phyloP scores from a whole-genome alignment of 148 eudicot species.

The Dysphania ambrosioides region DNA sequence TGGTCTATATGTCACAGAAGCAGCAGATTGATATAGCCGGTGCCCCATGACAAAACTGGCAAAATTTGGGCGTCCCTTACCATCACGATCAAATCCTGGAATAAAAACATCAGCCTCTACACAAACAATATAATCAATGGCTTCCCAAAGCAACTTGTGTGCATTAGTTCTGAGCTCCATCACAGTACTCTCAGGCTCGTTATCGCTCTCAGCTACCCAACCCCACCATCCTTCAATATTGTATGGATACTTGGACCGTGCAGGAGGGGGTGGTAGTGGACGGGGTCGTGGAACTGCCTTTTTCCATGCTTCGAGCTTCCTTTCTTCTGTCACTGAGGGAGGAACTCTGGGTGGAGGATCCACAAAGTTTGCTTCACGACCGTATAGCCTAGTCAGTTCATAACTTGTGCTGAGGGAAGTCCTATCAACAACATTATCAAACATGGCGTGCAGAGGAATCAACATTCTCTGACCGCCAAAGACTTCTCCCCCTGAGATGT shows the following conservation, averaged over 20 bases:
- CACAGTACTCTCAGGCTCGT: slow-evolving; percentile 91
- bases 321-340: slow-evolving; percentile 43
- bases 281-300: slow-evolving; percentile 78
- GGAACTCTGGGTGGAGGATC: slow-evolving; percentile 39
- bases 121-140: slow-evolving; percentile 68
- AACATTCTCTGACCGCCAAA: slow-evolving; percentile 84
- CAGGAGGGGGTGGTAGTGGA: slow-evolving; percentile 90
- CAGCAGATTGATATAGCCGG: slow-evolving; percentile 68
- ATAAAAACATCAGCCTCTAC: slow-evolving; percentile 86
- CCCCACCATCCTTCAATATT: slow-evolving; percentile 99
- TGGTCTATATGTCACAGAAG: slow-evolving; percentile 58
- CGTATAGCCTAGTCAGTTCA: slow-evolving; percentile 65
- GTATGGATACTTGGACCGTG: slow-evolving; percentile 62
- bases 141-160: slow-evolving; percentile 92
- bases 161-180: slow-evolving; percentile 88
- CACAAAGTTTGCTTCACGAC: slow-evolving; percentile 60
- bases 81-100: slow-evolving; percentile 88
- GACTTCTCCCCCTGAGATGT: slow-evolving; percentile 83
- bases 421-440: slow-evolving; percentile 84
- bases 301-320: slow-evolving; percentile 54
- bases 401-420: slow-evolving; percentile 60
- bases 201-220: slow-evolving; percentile 96
- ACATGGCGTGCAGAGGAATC: slow-evolving; percentile 87
- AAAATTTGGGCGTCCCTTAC: slow-evolving; percentile 79
- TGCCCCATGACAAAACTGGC: slow-evolving; percentile 96